Evolutionary conservation across 1,139 yeast species (phyloP), one percentile per base, ranked within the genome.

Genomic region (Yamadazyma blattariae): DNA sequence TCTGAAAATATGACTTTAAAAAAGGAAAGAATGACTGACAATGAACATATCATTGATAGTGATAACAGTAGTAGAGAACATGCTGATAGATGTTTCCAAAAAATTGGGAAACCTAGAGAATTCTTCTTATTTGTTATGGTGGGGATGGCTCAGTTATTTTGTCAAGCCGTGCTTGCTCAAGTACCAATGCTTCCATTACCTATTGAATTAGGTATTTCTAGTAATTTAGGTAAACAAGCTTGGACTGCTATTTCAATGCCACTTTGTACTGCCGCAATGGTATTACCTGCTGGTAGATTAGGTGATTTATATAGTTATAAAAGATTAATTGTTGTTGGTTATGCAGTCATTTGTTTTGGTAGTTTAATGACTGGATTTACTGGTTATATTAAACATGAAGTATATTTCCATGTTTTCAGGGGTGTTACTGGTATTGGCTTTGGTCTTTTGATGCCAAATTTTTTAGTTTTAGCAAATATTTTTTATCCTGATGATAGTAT

Each of bases 231-330:
- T 5, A 64, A 64, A 46, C 57, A 64, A 8, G 64, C 77, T 9
- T 79, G 85, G 84, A 73, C 71, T 48, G 58, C 77, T 5, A 79
- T 82, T 0, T 64, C 79, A 1, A 77, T 61, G 46, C 70, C 81
- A 1, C 54, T 78, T 32, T 71, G 82, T 0, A 74, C 71, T 8
- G 84, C 84, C 7, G 73, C 84, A 0, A 74, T 79, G 37, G 77
- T 79, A 37, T 53, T 79, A 20, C 58, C 73, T 3, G 69, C 79
- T 2, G 86, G 86, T 9, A 64, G 79, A 27, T 47, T 79, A 17
- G 85, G 86, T 11, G 86, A 79, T 49, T 55, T 75, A 41, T 67
- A 63, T 46, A 85, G 85, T 3, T 76, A 77, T 47, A 76, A 76
- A 44, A 50, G 39, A 24, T 45, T 76, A 38, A 69, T 66, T 44